These are phyloP conservation scores for Puccinia coronata DNA, from an alignment of 1,284 basidiomycete species.

Conservation along the genomic window DNA sequence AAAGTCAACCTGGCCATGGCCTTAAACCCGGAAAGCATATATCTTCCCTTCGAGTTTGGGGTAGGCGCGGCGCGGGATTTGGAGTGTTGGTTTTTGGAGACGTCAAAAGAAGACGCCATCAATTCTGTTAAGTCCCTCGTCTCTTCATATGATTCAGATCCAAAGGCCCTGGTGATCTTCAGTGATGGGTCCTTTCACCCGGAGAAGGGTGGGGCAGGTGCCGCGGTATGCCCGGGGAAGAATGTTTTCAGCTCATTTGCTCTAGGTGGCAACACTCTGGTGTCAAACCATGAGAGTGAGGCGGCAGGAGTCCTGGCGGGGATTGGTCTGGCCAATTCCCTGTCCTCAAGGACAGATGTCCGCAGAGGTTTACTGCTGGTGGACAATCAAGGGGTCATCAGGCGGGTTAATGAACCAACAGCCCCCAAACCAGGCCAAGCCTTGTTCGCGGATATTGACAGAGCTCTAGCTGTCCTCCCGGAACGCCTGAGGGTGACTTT, in stretches of 20 bases:
- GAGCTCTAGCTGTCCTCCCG: background rate
- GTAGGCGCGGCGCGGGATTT: background rate
- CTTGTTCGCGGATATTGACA: background rate
- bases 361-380: background rate
- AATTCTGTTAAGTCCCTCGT: background rate
- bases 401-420: background rate
- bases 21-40: background rate
- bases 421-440: background rate
- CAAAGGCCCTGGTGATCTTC: background rate
- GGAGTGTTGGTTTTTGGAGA: too few relatives aligned
- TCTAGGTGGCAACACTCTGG: background rate
- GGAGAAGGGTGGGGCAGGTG: background rate
- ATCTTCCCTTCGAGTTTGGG: background rate
- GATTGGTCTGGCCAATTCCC: background rate
- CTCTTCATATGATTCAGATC: background rate
- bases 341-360: too few relatives aligned
- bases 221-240: background rate
- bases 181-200: conserved; percentile 16
- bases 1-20: background rate
- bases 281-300: background rate
- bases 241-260: background rate
- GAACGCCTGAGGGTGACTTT: background rate
- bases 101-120: background rate
- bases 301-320: background rate
- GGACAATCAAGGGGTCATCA: background rate